Base-by-base conservation (phyloP, 495 filamentous ascomycete genomes). In the Talaromyces nanjingensis region DNA sequence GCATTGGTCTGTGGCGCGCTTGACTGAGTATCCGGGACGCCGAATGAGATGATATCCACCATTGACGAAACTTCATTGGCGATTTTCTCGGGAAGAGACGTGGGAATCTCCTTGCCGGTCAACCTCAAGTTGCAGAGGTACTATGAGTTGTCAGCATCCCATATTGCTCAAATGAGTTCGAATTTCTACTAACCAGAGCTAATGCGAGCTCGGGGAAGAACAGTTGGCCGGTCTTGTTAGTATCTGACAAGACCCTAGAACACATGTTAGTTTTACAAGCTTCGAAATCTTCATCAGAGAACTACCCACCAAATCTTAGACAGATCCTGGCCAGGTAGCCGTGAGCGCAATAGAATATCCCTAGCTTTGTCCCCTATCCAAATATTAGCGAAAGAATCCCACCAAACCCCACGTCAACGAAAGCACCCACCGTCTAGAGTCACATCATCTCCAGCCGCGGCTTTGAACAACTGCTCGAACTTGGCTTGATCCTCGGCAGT, bases 11-110 rank as follows among this genome's bases (percentile, higher is more conserved):
- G 76, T 18, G 79, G 70, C 37, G 79, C 69, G 12, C 77, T 75
- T 14, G 88, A 84, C 18, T 76, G 81, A 16, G 93, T 89, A 67
- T 98, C 96, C 0, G 86, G 86, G 20, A 97, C 86, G 64, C 90
- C 91, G 73, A 98, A 98, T 20, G 93, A 96, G 66, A 99, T 99
- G 52, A 98, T 98, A 71, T 99, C 96, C 37, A 99, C 96, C 94
- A 99, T 98, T 70, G 96, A 96, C 9, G 93, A 97, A 31, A 99
- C 96, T 75, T 99, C 96, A 72, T 98, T 99, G 75, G 84, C 88
- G 56, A 98, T 86, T 47, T 84, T 88, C 47, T 97, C 93, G 0
- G 96, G 93, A 3, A 99, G 78, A 12, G 72, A 71, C 1, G 79
- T 67, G 2, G 96, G 96, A 9, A 99, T 70, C 0, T 85, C 78